Evolutionary conservation across 176 grass and related monocot species (phyloP).

Genomic region (Bonia amplexicaulis): DNA sequence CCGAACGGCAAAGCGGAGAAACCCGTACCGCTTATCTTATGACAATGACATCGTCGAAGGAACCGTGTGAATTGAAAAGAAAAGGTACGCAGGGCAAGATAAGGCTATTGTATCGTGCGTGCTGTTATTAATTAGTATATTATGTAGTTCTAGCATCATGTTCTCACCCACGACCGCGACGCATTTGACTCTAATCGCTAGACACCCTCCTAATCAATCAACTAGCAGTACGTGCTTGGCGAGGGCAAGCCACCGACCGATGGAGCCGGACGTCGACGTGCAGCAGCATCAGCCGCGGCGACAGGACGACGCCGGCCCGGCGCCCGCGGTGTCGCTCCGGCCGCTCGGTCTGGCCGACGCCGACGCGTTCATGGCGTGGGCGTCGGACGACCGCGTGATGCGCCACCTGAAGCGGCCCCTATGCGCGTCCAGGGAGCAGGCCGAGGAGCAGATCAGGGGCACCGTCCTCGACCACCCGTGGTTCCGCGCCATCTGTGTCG

Average conservation of each 20-base stretch:
- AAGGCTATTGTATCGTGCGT: neutral
- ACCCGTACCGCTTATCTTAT: too few relatives aligned
- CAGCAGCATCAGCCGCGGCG: neutral
- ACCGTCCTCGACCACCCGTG: conserved; percentile 48
- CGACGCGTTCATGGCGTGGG: conserved; percentile 56
- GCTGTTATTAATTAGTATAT: neutral
- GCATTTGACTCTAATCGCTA: neutral
- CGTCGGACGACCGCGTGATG: conserved; percentile 58
- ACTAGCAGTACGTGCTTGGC: neutral
- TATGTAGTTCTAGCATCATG: neutral
- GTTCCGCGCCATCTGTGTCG: conserved; percentile 48
- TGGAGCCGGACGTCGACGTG: neutral
- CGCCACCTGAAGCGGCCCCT: conserved; percentile 30
- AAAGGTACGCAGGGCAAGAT: neutral
- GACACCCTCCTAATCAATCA: neutral
- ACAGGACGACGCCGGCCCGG: neutral
- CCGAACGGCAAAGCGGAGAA: too few relatives aligned
- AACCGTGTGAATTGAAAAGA: neutral
- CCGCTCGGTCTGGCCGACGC: conserved; percentile 28
- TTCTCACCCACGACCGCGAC: neutral
- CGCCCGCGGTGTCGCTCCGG: conserved; percentile 30
- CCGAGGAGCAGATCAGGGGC: conserved; percentile 30
- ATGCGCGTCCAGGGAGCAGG: conserved; percentile 35
- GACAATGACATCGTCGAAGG: too few relatives aligned
- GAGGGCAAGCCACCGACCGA: neutral